These are phyloP conservation scores for Gymnopilus junonius DNA, from an alignment of 768 basidiomycete species.

Conservation along the genomic window DNA sequence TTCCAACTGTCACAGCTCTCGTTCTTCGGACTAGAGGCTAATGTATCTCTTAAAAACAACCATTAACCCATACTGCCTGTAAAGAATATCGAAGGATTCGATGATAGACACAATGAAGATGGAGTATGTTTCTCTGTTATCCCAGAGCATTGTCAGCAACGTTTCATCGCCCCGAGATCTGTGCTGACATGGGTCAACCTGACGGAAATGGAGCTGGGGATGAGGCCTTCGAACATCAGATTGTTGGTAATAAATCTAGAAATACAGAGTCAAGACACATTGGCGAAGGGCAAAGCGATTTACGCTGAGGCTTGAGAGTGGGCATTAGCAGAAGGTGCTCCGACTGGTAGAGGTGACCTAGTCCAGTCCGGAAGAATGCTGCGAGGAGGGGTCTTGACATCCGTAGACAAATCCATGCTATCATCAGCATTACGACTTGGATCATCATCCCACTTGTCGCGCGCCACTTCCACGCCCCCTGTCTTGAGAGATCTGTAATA, in stretches of 20 bases:
- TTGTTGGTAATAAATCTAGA: not conserved
- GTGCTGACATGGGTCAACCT: not conserved
- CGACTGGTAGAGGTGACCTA: constrained; percentile 58
- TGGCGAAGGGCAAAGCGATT: not conserved
- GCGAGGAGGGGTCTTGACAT: constrained; percentile 36
- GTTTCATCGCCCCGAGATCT: no score
- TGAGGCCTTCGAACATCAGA: not conserved
- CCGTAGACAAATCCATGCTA: constrained; percentile 39
- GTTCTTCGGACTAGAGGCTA: no score
- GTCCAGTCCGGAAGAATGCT: constrained; percentile 86
- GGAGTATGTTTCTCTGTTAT: no score
- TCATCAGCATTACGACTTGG: constrained; percentile 47
- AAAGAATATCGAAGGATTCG: no score
- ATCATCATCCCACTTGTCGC: constrained; percentile 85
- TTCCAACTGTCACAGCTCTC: no score
- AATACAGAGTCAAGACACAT: not conserved
- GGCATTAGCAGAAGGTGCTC: constrained; percentile 62
- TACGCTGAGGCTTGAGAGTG: not conserved
- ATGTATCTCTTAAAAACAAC: no score
- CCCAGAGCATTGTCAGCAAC: no score
- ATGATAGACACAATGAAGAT: no score
- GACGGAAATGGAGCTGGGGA: not conserved
- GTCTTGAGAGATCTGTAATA: constrained; percentile 77
- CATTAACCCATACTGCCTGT: no score
- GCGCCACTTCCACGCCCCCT: constrained; percentile 77